Base-by-base conservation (phyloP, 805 yeast species). In the Candida adriatica region DNA sequence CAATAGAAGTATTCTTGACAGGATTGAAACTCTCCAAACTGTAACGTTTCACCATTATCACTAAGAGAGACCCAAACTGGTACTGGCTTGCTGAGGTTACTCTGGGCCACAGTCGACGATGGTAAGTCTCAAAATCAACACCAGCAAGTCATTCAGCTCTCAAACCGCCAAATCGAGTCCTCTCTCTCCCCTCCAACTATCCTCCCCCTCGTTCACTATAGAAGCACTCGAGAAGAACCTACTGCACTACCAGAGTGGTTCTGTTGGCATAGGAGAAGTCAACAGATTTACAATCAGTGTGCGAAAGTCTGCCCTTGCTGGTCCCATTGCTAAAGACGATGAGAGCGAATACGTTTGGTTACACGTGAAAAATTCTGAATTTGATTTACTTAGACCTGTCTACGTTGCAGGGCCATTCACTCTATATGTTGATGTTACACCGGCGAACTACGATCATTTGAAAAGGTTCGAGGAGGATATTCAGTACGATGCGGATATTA, bases 351-450 rank as follows among this genome's bases (percentile, higher is more conserved):
- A 19, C 19, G 26, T 65, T 1, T 73, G 64, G 62, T 55, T 79
- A 13, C 69, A 73, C 33, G 70, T 88, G 23, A 75, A 73, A 47
- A 88, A 88, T 56, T 62, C 59, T 4, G 96, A 87, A 53, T 71
- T 74, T 42, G 59, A 83, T 3, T 68, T 92, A 1, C 53, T 85
- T 43, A 58, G 94, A 18, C 94, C 96, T 0, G 82, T 95, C 2
- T 85, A 79, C 46, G 56, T 92, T 26, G 79, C 88, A 1, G 98
- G 97, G 0, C 98, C 98, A 0, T 90, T 76, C 51, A 66, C 84
- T 3, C 58, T 92, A 6, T 92, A 92, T 48, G 83, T 79, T 15
- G 96, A 90, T 55, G 74, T 92, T 29, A 64, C 78, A 27, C 77
- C 90, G 0, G 63, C 56, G 8, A 81, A 77, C 23, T 92, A 76